Percentiles rank a stretch among this genome's conserved stretches.
Evolutionary conservation across 129 eudicot genomes (phyloP).

Genomic region (Calendula officinalis): DNA sequence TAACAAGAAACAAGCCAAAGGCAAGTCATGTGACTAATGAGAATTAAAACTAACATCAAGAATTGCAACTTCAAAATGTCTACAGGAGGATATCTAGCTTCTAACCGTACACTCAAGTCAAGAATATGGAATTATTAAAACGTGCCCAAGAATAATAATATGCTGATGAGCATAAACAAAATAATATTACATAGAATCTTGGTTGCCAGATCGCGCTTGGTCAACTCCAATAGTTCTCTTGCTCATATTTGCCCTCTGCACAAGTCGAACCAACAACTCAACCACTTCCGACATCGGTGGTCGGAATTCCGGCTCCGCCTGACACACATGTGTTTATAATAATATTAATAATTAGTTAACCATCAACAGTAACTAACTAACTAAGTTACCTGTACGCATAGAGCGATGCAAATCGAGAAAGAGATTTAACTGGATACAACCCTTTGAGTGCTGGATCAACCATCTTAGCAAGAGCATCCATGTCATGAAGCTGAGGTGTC

Average conservation of each 20-base stretch:
- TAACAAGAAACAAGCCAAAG: background rate
- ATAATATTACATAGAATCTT: constrained; percentile 21
- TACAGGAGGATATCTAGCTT: background rate
- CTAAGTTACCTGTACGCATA: constrained; percentile 49
- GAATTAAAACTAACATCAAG: background rate
- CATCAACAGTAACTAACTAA: background rate
- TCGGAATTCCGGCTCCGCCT: constrained; percentile 70
- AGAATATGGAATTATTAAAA: constrained; percentile 8
- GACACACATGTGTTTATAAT: background rate
- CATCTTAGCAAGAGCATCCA: constrained; percentile 72
- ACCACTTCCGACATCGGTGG: constrained; percentile 76
- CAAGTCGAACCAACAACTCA: constrained; percentile 50
- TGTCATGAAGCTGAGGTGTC: constrained; percentile 78
- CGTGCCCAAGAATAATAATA: background rate
- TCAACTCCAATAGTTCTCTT: constrained; percentile 65
- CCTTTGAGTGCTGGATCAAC: constrained; percentile 79
- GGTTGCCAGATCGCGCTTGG: constrained; percentile 42
- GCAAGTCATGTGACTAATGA: background rate
- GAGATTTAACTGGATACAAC: constrained; percentile 67
- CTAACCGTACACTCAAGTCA: background rate
- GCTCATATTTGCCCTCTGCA: constrained; percentile 56
- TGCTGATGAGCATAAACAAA: background rate
- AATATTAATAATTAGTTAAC: background rate
- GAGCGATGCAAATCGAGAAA: constrained; percentile 77
- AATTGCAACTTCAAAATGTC: constrained; percentile 2